These are phyloP conservation scores for Cornus kousa DNA, from an alignment of 148 eudicot species.

Conservation along the genomic window DNA sequence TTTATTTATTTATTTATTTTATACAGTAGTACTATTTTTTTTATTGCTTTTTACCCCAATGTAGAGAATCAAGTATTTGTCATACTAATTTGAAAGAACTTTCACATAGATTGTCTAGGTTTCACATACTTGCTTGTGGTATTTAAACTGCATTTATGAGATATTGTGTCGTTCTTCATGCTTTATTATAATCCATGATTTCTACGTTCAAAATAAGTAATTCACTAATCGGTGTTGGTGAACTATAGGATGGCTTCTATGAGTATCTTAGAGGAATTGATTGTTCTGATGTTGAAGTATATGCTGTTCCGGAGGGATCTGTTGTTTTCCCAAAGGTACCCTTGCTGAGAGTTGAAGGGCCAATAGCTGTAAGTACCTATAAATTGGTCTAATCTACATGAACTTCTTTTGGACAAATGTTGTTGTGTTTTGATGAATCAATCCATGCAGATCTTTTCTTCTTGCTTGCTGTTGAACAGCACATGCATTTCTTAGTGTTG, in stretches of 20 bases:
- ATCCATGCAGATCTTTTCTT: background rate
- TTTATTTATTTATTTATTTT: too few relatives aligned
- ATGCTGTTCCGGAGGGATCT: slow-evolving; percentile 80
- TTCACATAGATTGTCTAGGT: background rate
- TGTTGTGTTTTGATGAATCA: background rate
- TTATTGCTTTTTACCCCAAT: background rate
- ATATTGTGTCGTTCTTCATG: background rate
- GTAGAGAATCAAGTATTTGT: background rate
- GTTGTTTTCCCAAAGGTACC: slow-evolving; percentile 91
- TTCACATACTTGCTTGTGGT: background rate
- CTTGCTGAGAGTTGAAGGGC: slow-evolving; percentile 86
- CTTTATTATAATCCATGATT: background rate
- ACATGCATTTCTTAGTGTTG: slow-evolving; percentile 1
- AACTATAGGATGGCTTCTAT: slow-evolving; percentile 60
- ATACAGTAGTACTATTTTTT: background rate
- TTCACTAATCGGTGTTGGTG: slow-evolving; percentile 3
- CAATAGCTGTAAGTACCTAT: slow-evolving; percentile 73
- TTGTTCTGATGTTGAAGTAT: slow-evolving; percentile 89
- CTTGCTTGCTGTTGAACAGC: background rate
- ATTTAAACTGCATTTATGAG: background rate
- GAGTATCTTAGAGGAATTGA: slow-evolving; percentile 82
- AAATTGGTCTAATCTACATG: slow-evolving; percentile 12
- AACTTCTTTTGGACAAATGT: background rate
- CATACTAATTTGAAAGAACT: background rate
- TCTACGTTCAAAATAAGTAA: background rate